Conservation (phyloP, 257 asterid genomes). For the Nicotiana sylvestris region DNA sequence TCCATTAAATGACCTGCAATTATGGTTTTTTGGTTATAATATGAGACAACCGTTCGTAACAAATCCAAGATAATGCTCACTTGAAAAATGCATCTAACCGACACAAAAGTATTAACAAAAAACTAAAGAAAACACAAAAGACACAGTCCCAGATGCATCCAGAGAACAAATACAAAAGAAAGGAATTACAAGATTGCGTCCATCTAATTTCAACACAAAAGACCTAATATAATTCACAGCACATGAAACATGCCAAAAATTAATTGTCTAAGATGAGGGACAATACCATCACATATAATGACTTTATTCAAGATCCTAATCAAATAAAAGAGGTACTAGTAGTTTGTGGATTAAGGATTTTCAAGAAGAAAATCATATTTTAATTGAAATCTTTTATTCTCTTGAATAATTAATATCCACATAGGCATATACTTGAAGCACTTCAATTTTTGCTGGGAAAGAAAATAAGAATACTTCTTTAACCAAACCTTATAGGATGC, state of each 20-base stretch:
- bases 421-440: not conserved
- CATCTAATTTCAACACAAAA: not conserved
- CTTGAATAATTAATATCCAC: not conserved
- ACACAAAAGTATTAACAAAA: not conserved
- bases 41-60: not conserved
- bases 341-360: not conserved
- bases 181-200: not conserved
- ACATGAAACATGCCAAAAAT: not conserved
- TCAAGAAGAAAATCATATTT: not conserved
- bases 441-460: not conserved
- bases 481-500: too few species aligned
- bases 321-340: not conserved
- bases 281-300: conserved; percentile 5
- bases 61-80: not conserved
- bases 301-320: not conserved
- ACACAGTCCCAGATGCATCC: not conserved
- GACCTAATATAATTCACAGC: not conserved
- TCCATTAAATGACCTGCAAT: conserved; percentile 90
- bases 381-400: not conserved
- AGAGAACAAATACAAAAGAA: not conserved
- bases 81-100: not conserved
- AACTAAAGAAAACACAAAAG: not conserved
- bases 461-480: too few species aligned
- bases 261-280: not conserved
- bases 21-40: not conserved